Percentiles rank a stretch among this genome's conserved stretches.
Evolutionary conservation across 140 eudicot genomes (phyloP).

Genomic region (Oenanthe javanica): DNA sequence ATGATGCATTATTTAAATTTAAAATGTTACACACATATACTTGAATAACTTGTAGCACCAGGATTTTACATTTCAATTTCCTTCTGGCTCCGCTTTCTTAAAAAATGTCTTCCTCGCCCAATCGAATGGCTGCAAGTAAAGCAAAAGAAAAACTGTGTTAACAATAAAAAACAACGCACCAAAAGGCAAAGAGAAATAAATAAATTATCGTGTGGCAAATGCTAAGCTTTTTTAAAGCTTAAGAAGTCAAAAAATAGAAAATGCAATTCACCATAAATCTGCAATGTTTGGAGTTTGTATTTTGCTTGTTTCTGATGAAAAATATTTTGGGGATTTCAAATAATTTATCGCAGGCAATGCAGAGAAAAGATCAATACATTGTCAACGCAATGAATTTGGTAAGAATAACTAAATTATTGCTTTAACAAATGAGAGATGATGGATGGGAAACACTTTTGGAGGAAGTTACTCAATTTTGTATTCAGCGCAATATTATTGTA

Average conservation of each 20-base stretch:
- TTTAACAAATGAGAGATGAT: no score
- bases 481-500: no score
- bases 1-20: conserved; percentile 16
- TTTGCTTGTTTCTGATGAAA: no score
- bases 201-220: neutral
- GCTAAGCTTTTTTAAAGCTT: neutral
- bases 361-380: no score
- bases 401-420: no score
- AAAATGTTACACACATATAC: conserved; percentile 3
- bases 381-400: no score
- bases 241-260: neutral
- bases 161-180: neutral
- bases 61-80: conserved; percentile 16
- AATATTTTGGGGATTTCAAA: no score
- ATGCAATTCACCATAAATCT: neutral
- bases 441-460: no score
- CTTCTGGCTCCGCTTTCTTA: conserved; percentile 32
- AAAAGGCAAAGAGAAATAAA: neutral
- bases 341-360: no score
- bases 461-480: no score
- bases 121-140: conserved; percentile 35
- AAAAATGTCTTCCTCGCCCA: conserved; percentile 48
- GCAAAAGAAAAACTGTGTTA: neutral
- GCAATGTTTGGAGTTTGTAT: no score
- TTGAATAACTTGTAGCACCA: conserved; percentile 13